A percentile compares a stretch with the other conserved stretches of the same genome.
Evolutionary conservation across 345 rosid genomes (phyloP).

Genomic region (Salix koriyanagi): DNA sequence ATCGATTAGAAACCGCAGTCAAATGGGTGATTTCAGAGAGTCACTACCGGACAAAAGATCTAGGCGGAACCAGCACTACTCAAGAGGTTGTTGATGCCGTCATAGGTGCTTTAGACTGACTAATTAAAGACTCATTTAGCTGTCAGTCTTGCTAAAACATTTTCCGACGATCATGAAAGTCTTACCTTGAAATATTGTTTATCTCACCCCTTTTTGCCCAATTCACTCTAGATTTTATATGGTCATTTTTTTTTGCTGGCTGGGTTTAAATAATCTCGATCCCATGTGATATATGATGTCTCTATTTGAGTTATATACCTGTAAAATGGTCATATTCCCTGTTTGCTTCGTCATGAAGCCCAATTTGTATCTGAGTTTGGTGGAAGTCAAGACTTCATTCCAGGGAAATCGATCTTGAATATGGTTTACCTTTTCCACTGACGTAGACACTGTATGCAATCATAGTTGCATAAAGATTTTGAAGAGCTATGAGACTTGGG

Average conservation of each 20-base stretch:
- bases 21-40: conserved; percentile 65
- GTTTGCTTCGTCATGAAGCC: background rate
- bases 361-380: background rate
- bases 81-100: conserved; percentile 82
- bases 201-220: background rate
- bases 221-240: background rate
- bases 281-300: background rate
- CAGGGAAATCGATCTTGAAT: too few species aligned
- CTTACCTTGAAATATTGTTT: conserved; percentile 14
- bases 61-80: conserved; percentile 71
- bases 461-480: too few species aligned
- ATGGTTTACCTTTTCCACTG: too few species aligned
- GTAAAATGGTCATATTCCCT: background rate
- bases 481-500: too few species aligned
- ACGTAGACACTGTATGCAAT: too few species aligned
- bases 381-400: background rate
- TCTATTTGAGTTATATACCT: background rate
- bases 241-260: background rate
- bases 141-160: conserved; percentile 4
- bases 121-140: conserved; percentile 6
- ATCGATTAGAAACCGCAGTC: conserved; percentile 85
- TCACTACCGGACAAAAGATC: conserved; percentile 68
- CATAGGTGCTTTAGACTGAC: conserved; percentile 49
- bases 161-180: conserved; percentile 8
- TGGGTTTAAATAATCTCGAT: conserved; percentile 22